Base-by-base conservation (phyloP, 1,139 yeast species). In the Kurtzmaniella natalensis region DNA sequence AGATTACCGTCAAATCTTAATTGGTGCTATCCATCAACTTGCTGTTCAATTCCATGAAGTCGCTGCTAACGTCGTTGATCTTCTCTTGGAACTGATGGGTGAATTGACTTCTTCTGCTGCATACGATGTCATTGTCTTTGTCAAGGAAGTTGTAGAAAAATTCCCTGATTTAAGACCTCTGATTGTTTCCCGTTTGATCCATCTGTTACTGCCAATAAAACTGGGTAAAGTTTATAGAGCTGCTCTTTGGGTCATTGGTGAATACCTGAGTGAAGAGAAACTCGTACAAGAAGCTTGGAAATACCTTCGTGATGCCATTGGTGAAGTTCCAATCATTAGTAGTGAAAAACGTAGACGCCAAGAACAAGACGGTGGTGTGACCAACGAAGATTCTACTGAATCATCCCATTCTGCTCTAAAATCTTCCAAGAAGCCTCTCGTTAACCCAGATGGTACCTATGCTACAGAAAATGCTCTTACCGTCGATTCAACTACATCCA, bases 391-490 rank as follows among this genome's bases (percentile, higher is more conserved):
- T 5, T 50, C 47, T 13, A 60, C 51, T 5, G 53, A 47, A n/a
- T 48, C 50, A 18, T 59, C 59, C 35, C 45, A 44, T 15, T 43
- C 48, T 15, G 36, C 40, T 10, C 44, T 45, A 11, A 59, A 68
- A 26, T 31, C 45, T 8, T 38, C 45, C 28, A 37, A 47, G 22
- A 61, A 61, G 41, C 96, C 97, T 21, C 80, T 83, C 42, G 82
- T 94, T 37, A 73, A 92, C 44, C 96, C 98, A 15, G 99, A 94
- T 62, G 99, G 99, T 47, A 94, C 99, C 1, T 94, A 94, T 62
- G 98, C 98, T 20, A 84, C 96, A 21, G 98, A 94, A 60, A 81
- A 80, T 48, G 96, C 97, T 0, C 70, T 87, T 39, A 78, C 85
- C 4, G 64, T 74, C 10, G 70, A 67, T 32, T 51, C 53, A 3